Evolutionary conservation across 164 flowering plant species (phyloP), one percentile per base, ranked within the genome.

Genomic region (Saururus chinensis): DNA sequence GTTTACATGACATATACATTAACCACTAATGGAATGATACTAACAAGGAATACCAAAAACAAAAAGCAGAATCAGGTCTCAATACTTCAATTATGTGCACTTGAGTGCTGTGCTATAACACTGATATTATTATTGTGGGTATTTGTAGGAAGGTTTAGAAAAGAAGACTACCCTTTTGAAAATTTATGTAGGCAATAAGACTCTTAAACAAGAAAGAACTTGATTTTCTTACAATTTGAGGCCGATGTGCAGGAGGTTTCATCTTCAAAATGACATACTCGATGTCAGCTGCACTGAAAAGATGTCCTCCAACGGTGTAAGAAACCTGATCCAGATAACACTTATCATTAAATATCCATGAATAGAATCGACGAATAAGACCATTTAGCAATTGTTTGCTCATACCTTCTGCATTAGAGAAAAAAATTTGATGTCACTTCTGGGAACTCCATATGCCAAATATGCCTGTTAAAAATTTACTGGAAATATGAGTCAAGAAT

Each of bases 391-490:
- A 13, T 55, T 55, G 0, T 55, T 55, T 30, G 30, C 25, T 16
- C 68, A 37, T 56, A 79, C 80, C 80, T 79, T 76, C 60, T 76
- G 82, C 78, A 76, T 80, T 73, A 87, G 72, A 20, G 95, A 87
- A 73, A 82, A 83, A 22, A 82, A 77, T 71, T 84, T 87, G 70
- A 83, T 60, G 69, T 87, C 95, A 52, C 81, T 83, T 70, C 74
- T 81, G 16, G 90, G 95, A 51, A 87, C 88, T 72, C 95, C 95
- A 70, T 87, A 87, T 19, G 95, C 95, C 64, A 87, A 66, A 66
- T 84, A 87, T 37, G 88, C 95, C 95, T 87, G 84, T 37, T 24
- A 64, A 56, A 9, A 25, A 22, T 51, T 40, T 51, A 48, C 26
- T 37, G 23, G 24, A 22, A 25, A 41, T 56, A 19, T 20, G 57